Evolutionary conservation across 495 filamentous ascomycete genomes (phyloP).

Genomic region (Penicillium lividum): DNA sequence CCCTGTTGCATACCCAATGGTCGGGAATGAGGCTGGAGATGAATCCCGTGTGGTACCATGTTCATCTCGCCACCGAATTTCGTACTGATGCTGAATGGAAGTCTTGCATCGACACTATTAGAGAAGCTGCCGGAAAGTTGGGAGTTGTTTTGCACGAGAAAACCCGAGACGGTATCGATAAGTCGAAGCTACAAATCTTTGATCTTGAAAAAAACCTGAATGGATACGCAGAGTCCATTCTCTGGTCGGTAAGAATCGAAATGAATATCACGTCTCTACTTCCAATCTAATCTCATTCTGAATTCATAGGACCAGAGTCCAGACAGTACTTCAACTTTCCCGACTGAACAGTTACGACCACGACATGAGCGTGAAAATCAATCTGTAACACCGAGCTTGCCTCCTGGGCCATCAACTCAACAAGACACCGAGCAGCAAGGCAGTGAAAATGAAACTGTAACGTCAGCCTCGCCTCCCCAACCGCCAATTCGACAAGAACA

Average conservation of each 20-base stretch:
- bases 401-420: too few species aligned
- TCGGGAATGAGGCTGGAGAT: conserved; percentile 13
- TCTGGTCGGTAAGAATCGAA: conserved; percentile 1
- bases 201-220: neutral
- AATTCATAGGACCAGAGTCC: neutral
- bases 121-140: conserved; percentile 13
- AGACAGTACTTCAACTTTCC: neutral
- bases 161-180: conserved; percentile 15
- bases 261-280: neutral
- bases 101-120: conserved; percentile 16
- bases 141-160: conserved; percentile 18
- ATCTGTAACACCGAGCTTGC: too few species aligned
- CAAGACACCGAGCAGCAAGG: neutral
- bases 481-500: neutral
- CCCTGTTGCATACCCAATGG: conserved; percentile 27
- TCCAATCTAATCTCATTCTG: neutral
- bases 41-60: conserved; percentile 26
- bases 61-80: conserved; percentile 18
- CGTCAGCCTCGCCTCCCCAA: neutral
- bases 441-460: neutral
- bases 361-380: too few species aligned
- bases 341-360: neutral
- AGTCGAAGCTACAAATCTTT: neutral
- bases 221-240: neutral
- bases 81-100: conserved; percentile 4